Evolutionary conservation across 352 stramenopile species (phyloP), one percentile per base, ranked within the genome.

Genomic region (Phytophthora megakarya): DNA sequence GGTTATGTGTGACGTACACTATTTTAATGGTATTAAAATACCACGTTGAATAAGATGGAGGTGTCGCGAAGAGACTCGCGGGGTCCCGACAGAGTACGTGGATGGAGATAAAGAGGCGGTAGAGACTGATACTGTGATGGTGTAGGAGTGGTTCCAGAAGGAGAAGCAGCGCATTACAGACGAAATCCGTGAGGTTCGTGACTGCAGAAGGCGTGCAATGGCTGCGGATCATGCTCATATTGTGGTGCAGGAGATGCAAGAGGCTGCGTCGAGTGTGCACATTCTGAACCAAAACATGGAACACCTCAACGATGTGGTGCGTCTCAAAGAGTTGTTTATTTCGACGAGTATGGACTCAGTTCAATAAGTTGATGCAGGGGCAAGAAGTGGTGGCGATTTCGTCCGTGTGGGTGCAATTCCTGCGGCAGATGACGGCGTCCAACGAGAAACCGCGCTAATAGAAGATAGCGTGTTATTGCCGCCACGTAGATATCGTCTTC

Each of bases 271-370:
- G n/a, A 92, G 92, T 48, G 76, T 91, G 21, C 80, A 93, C 47
- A 93, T 91, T 50, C 58, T 92, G 26, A 90, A 81, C 57, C 85
- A 92, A 55, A 92, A 92, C 40, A 69, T 93, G 45, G 85, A 92
- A 48, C 85, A 93, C 46, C 63, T 92, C 19, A 92, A 93, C 44
- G 85, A 93, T 32, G 81, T 93, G 53, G 85, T 93, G 45, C 23
- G 78, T 76, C 12, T 12, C 4, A 8, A 44, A 33, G 12, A 43
- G 13, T 22, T 9, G 25, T 40, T 2, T 16, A 22, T 42, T 40
- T 47, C 30, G 8, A 12, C 8, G 30, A 35, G 30, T 15, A 35
- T 35, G 3, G n/a, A 12, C 30, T 12, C 30, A 11, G 5, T 18
- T 62, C 1, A 18, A 43, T 49, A 25, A 49, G 11, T 23, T 11